A percentile compares a stretch with the other conserved stretches of the same genome.
Conservation (phyloP, 2,329 filamentous ascomycete species). For the Beauveria sp. region DNA sequence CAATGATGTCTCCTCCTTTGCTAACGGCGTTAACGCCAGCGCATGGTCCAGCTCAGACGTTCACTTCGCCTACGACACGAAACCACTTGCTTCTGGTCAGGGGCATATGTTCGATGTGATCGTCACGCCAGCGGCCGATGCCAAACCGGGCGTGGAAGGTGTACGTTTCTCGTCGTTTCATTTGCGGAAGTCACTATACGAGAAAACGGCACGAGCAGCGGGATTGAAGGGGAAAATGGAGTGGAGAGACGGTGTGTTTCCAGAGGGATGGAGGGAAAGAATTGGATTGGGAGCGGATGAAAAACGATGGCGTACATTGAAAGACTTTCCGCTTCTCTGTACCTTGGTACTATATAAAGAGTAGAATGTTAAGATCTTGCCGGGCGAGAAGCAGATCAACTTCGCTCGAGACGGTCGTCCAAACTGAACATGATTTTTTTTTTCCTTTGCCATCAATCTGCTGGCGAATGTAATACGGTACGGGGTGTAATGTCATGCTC, state of each 20-base stretch:
- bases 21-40: background rate
- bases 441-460: too few species aligned
- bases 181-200: constrained; percentile 8
- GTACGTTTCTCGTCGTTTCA: constrained; percentile 10
- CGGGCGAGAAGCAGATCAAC: too few species aligned
- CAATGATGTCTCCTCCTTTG: background rate
- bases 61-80: background rate
- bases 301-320: background rate
- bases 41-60: background rate
- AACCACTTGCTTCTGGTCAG: background rate
- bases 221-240: constrained; percentile 3
- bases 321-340: background rate
- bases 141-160: background rate
- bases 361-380: background rate
- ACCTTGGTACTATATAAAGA: background rate
- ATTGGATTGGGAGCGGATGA: background rate
- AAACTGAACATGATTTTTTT: too few species aligned
- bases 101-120: background rate
- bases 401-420: too few species aligned
- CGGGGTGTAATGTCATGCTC: too few species aligned
- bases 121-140: background rate
- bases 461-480: too few species aligned
- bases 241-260: background rate
- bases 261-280: background rate
- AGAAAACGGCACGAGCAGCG: constrained; percentile 9